phyloP scores from a whole-genome alignment of 164 flowering plant genomes.

The Liquidambar formosana region DNA sequence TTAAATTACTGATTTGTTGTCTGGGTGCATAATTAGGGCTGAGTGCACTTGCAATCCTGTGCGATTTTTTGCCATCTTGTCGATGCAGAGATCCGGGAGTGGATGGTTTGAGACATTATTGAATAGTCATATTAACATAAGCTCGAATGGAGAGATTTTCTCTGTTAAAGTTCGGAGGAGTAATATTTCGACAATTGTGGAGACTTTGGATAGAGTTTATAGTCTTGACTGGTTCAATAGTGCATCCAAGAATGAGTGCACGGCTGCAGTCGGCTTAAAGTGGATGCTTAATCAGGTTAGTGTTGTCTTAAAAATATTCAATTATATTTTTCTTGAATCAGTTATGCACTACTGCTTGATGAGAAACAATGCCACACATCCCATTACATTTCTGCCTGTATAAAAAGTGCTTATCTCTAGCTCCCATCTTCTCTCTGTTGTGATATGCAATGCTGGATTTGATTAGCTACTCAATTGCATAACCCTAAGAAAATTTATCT shows the following conservation, averaged over 20 bases:
- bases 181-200: slow-evolving; percentile 48
- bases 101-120: slow-evolving; percentile 82
- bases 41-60: slow-evolving; percentile 70
- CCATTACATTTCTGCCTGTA: too few species aligned
- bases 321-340: too few species aligned
- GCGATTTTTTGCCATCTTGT: slow-evolving; percentile 59
- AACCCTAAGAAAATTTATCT: too few species aligned
- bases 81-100: slow-evolving; percentile 77
- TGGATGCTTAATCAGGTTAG: slow-evolving; percentile 86
- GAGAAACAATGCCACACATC: too few species aligned
- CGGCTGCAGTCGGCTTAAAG: slow-evolving; percentile 77
- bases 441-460: too few species aligned
- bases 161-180: slow-evolving; percentile 60
- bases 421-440: too few species aligned
- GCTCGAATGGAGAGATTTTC: slow-evolving; percentile 78
- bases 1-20: slow-evolving; percentile 1
- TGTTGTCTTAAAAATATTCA: not conserved
- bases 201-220: slow-evolving; percentile 59
- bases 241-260: slow-evolving; percentile 74
- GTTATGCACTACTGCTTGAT: not conserved
- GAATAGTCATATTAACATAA: slow-evolving; percentile 64
- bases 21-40: slow-evolving; percentile 23
- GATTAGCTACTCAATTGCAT: too few species aligned
- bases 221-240: slow-evolving; percentile 62
- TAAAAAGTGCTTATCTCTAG: too few species aligned